phyloP scores from a whole-genome alignment of 176 grass and related monocot species.

The Tillandsia leiboldiana region DNA sequence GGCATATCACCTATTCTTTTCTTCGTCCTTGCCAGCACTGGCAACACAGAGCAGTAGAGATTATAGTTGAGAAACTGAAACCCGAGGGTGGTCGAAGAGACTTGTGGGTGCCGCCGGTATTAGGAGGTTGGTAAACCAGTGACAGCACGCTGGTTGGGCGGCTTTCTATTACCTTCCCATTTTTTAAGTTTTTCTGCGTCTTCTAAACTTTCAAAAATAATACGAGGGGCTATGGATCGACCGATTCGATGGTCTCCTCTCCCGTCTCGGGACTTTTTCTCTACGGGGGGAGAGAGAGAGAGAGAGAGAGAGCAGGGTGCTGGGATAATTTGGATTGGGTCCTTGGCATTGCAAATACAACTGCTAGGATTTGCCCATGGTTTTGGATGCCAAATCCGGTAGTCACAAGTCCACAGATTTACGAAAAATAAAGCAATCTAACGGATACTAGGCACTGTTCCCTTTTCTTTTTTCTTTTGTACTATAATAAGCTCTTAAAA shows the following conservation, averaged over 20 bases:
- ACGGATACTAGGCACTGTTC: no score
- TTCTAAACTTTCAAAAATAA: neutral
- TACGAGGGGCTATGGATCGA: neutral
- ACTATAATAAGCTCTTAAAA: no score
- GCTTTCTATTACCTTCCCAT: neutral
- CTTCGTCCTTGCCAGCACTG: no score
- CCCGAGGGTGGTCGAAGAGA: neutral
- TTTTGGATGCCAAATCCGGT: neutral
- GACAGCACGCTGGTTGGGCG: neutral
- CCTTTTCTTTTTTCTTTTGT: no score
- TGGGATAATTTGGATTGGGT: neutral
- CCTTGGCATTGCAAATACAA: neutral
- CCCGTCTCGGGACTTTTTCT: neutral
- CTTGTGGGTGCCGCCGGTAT: conserved; percentile 3
- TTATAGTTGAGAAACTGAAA: neutral
- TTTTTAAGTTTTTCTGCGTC: neutral
- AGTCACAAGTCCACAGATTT: conserved; percentile 3
- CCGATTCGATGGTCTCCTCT: neutral
- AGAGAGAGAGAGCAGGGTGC: neutral
- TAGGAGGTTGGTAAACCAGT: neutral
- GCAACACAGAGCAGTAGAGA: no score
- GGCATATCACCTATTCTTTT: no score
- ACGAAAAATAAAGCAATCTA: neutral
- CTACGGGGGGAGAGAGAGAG: neutral
- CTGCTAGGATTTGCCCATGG: neutral